Evolutionary conservation across 2,329 filamentous ascomycete genomes (phyloP).

Genomic region (Pseudogymnoascus sp.): DNA sequence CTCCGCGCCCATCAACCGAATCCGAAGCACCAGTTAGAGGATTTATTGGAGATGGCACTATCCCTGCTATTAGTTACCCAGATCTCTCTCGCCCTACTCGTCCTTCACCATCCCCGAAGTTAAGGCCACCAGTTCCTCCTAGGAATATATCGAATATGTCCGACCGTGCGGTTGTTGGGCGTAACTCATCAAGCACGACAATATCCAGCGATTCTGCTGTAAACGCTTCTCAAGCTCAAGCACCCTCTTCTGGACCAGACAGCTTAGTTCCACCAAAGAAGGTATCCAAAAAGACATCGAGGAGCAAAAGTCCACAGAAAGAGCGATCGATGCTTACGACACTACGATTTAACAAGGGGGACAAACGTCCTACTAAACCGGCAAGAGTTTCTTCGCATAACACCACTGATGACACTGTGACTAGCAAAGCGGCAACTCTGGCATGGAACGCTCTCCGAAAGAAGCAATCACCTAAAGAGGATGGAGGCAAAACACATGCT

Average conservation of each 20-base stretch:
- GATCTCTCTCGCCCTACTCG: constrained; percentile 70
- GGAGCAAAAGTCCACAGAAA: constrained; percentile 51
- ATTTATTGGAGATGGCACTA: constrained; percentile 72
- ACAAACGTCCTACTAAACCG: constrained; percentile 38
- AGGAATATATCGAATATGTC: constrained; percentile 47
- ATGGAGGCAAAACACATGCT: constrained; percentile 24
- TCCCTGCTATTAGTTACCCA: constrained; percentile 70
- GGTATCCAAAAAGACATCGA: constrained; percentile 29
- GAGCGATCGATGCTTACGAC: constrained; percentile 52
- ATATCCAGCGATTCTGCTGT: neutral
- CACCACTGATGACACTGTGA: constrained; percentile 38
- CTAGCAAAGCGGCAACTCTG: constrained; percentile 55
- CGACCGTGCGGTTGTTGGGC: constrained; percentile 36
- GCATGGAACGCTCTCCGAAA: constrained; percentile 45
- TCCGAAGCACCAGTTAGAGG: constrained; percentile 33
- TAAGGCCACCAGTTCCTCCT: constrained; percentile 37
- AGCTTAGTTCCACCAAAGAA: constrained; percentile 18
- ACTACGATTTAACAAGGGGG: constrained; percentile 41
- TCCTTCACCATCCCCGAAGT: constrained; percentile 42
- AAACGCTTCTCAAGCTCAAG: neutral
- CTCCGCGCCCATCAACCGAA: constrained; percentile 21
- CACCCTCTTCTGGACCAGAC: constrained; percentile 17
- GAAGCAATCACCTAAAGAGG: constrained; percentile 22
- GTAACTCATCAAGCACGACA: constrained; percentile 13
- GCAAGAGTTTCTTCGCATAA: constrained; percentile 21